A percentile compares a stretch with the other conserved stretches of the same genome.
Conservation (phyloP, 371 early-diverging fungal genomes). For the Catenaria anguillulae region DNA sequence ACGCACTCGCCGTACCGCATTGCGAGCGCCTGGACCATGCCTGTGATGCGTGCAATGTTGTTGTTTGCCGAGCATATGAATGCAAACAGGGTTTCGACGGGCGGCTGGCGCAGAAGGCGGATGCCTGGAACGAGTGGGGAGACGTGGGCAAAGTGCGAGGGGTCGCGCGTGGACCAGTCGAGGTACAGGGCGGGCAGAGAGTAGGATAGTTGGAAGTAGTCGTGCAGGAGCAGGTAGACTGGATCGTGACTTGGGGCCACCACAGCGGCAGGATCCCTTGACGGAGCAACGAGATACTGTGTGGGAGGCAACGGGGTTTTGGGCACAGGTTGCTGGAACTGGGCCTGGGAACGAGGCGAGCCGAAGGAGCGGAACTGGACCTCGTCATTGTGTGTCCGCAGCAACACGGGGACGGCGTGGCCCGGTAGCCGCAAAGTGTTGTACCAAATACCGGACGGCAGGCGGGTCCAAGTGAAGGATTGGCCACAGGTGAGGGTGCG, state of each 20-base stretch:
- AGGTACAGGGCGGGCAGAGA: constrained; percentile 40
- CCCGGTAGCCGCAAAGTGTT: constrained; percentile 15
- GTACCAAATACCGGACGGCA: constrained; percentile 14
- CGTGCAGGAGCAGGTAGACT: constrained; percentile 18
- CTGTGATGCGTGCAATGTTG: constrained; percentile 81
- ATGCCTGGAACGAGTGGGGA: constrained; percentile 46
- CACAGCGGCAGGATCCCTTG: constrained; percentile 7
- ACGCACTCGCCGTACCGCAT: background rate
- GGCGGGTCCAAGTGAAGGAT: constrained; percentile 62
- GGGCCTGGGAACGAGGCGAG: too few relatives aligned
- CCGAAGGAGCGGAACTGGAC: background rate
- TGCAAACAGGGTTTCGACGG: constrained; percentile 72
- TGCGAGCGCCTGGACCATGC: constrained; percentile 46
- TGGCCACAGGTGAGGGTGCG: constrained; percentile 73
- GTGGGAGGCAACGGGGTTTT: too few relatives aligned
- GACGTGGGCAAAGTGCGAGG: constrained; percentile 41
- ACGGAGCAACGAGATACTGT: too few relatives aligned
- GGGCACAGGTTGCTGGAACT: too few relatives aligned
- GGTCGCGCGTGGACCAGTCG: constrained; percentile 50
- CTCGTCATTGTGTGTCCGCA: background rate
- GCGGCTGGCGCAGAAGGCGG: constrained; percentile 69
- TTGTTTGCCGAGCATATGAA: constrained; percentile 96
- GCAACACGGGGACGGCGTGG: background rate
- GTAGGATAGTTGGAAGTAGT: constrained; percentile 67
- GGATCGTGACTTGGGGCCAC: constrained; percentile 8